Conservation (phyloP, 2,329 filamentous ascomycete genomes). For the Hypoxylon sp. region DNA sequence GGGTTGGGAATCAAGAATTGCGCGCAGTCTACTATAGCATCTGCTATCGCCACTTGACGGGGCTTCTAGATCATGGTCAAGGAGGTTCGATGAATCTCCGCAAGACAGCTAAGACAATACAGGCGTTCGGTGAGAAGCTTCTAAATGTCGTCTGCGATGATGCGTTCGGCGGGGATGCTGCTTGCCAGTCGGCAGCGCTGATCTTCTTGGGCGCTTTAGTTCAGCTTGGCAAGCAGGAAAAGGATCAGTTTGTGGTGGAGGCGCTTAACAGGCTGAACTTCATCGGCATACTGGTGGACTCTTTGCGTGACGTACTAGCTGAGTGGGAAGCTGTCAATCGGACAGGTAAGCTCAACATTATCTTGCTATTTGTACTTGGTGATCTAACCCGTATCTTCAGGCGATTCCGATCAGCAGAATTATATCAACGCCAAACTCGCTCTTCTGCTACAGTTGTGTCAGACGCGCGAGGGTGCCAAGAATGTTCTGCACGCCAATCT, state of each 20-base stretch:
- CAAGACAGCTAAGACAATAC: conserved; percentile 77
- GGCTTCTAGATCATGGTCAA: conserved; percentile 66
- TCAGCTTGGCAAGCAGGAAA: conserved; percentile 74
- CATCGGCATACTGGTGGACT: conserved; percentile 87
- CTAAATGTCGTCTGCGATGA: conserved; percentile 92
- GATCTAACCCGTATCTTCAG: conserved; percentile 40
- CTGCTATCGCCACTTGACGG: conserved; percentile 83
- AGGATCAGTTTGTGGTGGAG: conserved; percentile 79
- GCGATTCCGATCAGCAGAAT: conserved; percentile 55
- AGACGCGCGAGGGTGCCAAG: conserved; percentile 84
- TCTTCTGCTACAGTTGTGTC: conserved; percentile 83
- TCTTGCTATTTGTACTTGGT: conserved; percentile 32
- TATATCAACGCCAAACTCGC: conserved; percentile 77
- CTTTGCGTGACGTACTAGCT: conserved; percentile 77
- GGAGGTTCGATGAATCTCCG: conserved; percentile 56
- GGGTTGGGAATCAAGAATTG: conserved; percentile 73
- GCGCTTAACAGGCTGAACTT: conserved; percentile 88
- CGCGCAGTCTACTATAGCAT: conserved; percentile 91
- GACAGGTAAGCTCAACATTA: conserved; percentile 59
- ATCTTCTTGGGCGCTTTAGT: conserved; percentile 84
- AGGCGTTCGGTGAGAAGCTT: conserved; percentile 75
- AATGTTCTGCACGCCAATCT: conserved; percentile 90
- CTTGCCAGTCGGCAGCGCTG: conserved; percentile 84
- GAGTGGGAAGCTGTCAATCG: conserved; percentile 71
- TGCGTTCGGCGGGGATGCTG: conserved; percentile 82